These are phyloP conservation scores for Fomitiporia mediterranea DNA, from an alignment of 1,284 basidiomycete genomes.

Conservation along the genomic window DNA sequence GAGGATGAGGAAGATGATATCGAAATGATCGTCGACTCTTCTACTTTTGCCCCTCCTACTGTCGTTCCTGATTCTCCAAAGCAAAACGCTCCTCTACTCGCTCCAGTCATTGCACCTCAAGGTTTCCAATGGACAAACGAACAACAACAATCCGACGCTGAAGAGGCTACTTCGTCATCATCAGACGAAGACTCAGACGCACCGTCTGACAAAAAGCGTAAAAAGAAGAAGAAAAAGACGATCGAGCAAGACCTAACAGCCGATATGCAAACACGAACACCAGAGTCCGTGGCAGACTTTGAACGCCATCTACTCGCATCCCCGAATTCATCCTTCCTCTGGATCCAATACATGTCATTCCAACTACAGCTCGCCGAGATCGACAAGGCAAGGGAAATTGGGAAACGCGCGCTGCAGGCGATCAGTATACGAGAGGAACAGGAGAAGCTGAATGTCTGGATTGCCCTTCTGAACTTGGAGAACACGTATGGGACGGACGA, in stretches of 20 bases:
- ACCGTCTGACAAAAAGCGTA: slow-evolving; percentile 42
- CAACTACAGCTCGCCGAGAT: slow-evolving; percentile 93
- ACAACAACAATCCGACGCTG: slow-evolving; percentile 28
- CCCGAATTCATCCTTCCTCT: slow-evolving; percentile 95
- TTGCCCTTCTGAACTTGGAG: slow-evolving; percentile 93
- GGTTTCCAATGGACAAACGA: slow-evolving; percentile 64
- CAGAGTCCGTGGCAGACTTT: slow-evolving; percentile 91
- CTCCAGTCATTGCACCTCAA: slow-evolving; percentile 43
- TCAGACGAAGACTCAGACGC: slow-evolving; percentile 50
- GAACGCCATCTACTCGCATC: slow-evolving; percentile 93
- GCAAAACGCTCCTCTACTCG: not conserved
- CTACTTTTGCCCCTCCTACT: not conserved
- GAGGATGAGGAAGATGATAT: slow-evolving; percentile 23
- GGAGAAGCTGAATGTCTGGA: slow-evolving; percentile 98
- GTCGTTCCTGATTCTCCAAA: slow-evolving; percentile 16
- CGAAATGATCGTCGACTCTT: slow-evolving; percentile 11
- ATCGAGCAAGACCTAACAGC: slow-evolving; percentile 82
- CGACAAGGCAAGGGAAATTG: slow-evolving; percentile 89
- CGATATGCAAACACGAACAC: slow-evolving; percentile 78
- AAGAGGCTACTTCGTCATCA: slow-evolving; percentile 33
- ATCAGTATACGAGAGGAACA: slow-evolving; percentile 97
- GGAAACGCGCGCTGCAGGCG: slow-evolving; percentile 76
- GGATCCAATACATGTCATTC: slow-evolving; percentile 99
- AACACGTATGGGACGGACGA: slow-evolving; percentile 89
- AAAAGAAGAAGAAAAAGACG: slow-evolving; percentile 64